Percentiles rank a stretch among this genome's conserved stretches.
Evolutionary conservation across 176 grass and related monocot genomes (phyloP).

Genomic region (Carex kokanica): DNA sequence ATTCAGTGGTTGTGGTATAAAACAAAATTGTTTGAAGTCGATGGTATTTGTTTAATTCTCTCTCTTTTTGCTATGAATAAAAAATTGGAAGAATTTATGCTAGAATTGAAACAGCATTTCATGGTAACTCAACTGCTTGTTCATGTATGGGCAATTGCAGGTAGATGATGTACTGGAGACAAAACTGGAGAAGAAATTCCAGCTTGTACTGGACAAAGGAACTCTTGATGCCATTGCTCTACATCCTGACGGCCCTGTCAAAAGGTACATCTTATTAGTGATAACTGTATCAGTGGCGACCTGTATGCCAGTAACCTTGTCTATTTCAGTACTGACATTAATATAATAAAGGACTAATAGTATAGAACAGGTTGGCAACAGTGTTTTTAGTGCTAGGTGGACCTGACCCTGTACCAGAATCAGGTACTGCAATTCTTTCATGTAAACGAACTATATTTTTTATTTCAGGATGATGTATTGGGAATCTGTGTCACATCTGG

Average conservation of each 20-base stretch:
- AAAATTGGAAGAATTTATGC: background rate
- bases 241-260: slow-evolving; percentile 82
- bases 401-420: background rate
- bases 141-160: slow-evolving; percentile 30
- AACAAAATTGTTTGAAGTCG: no score
- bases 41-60: no score
- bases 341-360: background rate
- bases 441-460: background rate
- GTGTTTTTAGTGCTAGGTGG: background rate
- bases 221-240: slow-evolving; percentile 84
- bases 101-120: slow-evolving; percentile 18
- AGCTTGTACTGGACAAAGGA: slow-evolving; percentile 92
- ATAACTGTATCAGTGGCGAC: background rate
- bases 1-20: no score
- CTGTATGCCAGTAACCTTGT: background rate
- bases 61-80: no score
- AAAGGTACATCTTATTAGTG: slow-evolving; percentile 46
- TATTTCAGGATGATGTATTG: slow-evolving; percentile 75
- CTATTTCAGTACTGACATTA: background rate
- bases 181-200: slow-evolving; percentile 77
- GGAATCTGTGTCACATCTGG: slow-evolving; percentile 73
- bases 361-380: background rate
- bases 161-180: slow-evolving; percentile 96
- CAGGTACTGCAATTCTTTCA: background rate
- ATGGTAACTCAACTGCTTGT: background rate